Conservation (phyloP, 768 basidiomycete species). For the Clitopilus hobsonii region DNA sequence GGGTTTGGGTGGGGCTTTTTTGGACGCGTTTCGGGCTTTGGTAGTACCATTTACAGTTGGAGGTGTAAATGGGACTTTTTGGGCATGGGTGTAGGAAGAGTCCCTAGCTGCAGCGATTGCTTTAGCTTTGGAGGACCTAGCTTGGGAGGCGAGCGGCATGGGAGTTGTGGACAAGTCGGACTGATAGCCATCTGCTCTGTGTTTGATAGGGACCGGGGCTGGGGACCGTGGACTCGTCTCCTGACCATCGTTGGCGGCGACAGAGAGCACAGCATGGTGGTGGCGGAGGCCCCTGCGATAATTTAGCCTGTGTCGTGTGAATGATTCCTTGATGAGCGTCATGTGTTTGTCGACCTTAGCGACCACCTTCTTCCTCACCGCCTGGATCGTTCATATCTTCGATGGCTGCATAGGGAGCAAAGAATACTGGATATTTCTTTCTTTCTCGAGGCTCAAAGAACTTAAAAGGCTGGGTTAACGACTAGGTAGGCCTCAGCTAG, state of each 20-base stretch:
- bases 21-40: neutral
- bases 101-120: neutral
- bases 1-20: slow-evolving; percentile 6
- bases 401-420: too few relatives aligned
- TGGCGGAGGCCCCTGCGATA: too few relatives aligned
- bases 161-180: neutral
- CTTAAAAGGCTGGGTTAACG: too few relatives aligned
- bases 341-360: neutral
- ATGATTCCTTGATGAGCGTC: neutral
- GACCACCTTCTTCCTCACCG: neutral
- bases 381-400: too few relatives aligned
- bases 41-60: too few relatives aligned
- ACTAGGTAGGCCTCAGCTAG: too few relatives aligned
- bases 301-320: neutral
- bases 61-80: too few relatives aligned
- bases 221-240: neutral
- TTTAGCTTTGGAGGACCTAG: neutral
- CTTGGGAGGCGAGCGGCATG: neutral
- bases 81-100: too few relatives aligned
- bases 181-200: neutral
- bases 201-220: neutral
- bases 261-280: slow-evolving; percentile 1
- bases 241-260: neutral
- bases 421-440: too few relatives aligned
- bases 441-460: too few relatives aligned